Evolutionary conservation across 306 rosid genomes (phyloP).

Genomic region (Prunus mume): DNA sequence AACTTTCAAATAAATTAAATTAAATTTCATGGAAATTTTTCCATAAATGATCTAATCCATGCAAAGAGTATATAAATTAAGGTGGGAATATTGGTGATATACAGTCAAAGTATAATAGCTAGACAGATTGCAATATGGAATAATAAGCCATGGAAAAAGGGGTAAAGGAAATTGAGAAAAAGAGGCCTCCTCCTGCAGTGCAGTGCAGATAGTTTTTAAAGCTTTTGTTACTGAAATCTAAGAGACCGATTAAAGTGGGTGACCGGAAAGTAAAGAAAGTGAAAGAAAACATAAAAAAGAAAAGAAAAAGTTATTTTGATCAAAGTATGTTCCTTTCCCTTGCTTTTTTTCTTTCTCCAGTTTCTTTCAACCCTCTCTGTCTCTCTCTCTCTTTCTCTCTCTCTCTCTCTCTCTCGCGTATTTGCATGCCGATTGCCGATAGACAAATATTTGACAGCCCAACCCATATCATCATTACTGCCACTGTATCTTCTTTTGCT

Average conservation of each 20-base stretch:
- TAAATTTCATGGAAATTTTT: too few relatives aligned
- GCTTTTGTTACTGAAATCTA: constrained; percentile 81
- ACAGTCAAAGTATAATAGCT: neutral
- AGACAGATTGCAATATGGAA: constrained; percentile 22
- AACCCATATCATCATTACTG: constrained; percentile 60
- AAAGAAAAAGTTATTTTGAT: constrained; percentile 32
- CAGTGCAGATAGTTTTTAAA: neutral
- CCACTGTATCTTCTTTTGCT: constrained; percentile 48
- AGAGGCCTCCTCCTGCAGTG: constrained; percentile 11
- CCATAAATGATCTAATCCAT: too few relatives aligned
- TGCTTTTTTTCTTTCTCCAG: neutral
- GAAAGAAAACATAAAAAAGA: constrained; percentile 27
- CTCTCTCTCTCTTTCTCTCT: constrained; percentile 13
- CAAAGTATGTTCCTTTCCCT: neutral
- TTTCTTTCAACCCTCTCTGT: neutral
- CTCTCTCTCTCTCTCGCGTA: constrained; percentile 25
- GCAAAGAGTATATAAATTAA: neutral
- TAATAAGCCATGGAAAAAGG: constrained; percentile 26
- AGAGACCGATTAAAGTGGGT: constrained; percentile 62
- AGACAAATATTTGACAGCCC: constrained; percentile 27
- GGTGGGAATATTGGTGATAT: neutral
- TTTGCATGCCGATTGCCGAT: constrained; percentile 49
- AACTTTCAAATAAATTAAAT: too few relatives aligned
- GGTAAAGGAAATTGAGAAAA: constrained; percentile 5
- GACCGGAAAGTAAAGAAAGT: constrained; percentile 57